Percentiles rank a stretch among this genome's conserved stretches.
Evolutionary conservation across 805 yeast genomes (phyloP).

Genomic region (Candida railenensis): DNA sequence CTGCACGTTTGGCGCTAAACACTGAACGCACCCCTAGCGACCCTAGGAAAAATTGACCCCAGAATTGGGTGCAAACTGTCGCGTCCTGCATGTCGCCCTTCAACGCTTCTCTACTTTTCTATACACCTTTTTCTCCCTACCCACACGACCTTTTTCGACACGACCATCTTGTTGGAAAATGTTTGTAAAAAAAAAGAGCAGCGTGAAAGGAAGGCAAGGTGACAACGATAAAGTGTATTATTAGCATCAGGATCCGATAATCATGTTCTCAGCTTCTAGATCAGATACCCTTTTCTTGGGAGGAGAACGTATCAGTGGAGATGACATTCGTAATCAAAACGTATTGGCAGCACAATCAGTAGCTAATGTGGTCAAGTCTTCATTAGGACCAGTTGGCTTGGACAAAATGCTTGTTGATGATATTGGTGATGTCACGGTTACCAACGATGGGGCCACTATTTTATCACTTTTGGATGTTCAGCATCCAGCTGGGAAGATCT

Average conservation of each 20-base stretch:
- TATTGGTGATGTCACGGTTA: slow-evolving; percentile 97
- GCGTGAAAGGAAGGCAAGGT: not conserved
- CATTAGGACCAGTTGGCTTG: slow-evolving; percentile 96
- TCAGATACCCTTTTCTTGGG: slow-evolving; percentile 93
- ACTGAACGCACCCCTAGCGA: no score
- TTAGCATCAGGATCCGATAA: slow-evolving; percentile 14
- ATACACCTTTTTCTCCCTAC: not conserved
- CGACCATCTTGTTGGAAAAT: not conserved
- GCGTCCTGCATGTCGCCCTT: no score
- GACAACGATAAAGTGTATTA: not conserved
- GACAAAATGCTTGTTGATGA: slow-evolving; percentile 99
- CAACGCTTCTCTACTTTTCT: no score
- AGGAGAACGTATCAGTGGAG: slow-evolving; percentile 94
- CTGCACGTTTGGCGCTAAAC: not conserved
- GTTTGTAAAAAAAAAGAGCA: slow-evolving; percentile 1
- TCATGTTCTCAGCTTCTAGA: slow-evolving; percentile 75
- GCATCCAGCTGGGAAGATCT: slow-evolving; percentile 97
- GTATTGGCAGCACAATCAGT: slow-evolving; percentile 90
- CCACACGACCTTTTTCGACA: not conserved
- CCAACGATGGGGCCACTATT: slow-evolving; percentile 98
- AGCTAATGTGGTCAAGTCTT: slow-evolving; percentile 83
- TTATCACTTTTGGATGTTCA: slow-evolving; percentile 88
- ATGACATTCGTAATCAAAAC: slow-evolving; percentile 93
- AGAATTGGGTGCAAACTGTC: no score
- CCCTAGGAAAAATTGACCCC: no score